phyloP scores from a whole-genome alignment of 306 rosid genomes.

The Prunus campanulata region DNA sequence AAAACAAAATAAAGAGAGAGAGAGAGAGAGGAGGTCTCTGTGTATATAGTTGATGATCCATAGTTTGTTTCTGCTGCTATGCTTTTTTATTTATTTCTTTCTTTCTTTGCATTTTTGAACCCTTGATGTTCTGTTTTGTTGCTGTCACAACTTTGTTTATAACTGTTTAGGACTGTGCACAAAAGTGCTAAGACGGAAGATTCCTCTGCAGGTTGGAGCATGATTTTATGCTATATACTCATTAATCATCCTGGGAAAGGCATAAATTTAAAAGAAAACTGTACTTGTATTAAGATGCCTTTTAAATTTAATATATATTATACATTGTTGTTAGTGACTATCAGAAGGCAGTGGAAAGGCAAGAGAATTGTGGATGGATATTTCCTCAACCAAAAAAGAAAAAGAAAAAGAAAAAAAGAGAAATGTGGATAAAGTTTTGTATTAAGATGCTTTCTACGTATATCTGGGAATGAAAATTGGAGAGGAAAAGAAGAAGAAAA shows the following conservation, averaged over 20 bases:
- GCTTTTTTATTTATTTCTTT: background rate
- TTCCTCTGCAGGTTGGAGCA: slow-evolving; percentile 12
- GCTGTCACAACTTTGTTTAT: background rate
- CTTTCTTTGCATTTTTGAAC: background rate
- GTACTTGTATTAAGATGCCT: background rate
- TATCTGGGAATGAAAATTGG: slow-evolving; percentile 18
- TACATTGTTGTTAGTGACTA: too few species aligned
- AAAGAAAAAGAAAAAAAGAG: too few species aligned
- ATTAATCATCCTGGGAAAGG: background rate
- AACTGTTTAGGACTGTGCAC: slow-evolving; percentile 8
- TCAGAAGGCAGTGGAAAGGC: too few species aligned
- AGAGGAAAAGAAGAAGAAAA: background rate
- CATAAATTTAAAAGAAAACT: background rate
- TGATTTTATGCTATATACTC: background rate
- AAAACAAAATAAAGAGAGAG: background rate
- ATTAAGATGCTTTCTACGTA: background rate
- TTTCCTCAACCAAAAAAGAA: too few species aligned
- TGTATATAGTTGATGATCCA: background rate
- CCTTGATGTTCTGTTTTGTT: background rate
- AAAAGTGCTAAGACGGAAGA: slow-evolving; percentile 11
- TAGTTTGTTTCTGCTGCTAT: background rate
- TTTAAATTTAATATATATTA: too few species aligned
- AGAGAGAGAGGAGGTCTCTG: background rate
- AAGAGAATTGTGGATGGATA: too few species aligned
- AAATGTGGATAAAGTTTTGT: background rate